Base-by-base conservation (phyloP, 1,139 yeast species). In the Candida sojae region DNA sequence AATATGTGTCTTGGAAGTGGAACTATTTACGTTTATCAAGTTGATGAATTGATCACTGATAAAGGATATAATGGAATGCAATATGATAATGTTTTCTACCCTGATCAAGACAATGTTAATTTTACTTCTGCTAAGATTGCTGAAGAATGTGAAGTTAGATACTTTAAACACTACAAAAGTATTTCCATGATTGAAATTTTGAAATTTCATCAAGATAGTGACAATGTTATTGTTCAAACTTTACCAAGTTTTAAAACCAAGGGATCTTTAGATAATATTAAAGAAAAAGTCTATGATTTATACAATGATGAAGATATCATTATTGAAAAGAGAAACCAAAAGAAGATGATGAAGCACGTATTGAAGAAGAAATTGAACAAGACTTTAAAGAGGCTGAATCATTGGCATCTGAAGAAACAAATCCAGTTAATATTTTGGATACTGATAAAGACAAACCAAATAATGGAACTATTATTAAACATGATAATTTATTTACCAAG, bases 331-430 rank as follows among this genome's bases (percentile, higher is more conserved):
- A 45, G 44, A 36, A 50, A 45, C 29, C 39, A 48, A 11, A 47
- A 10, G 57, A 49, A 4, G 61, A 53, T 11, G 54, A 54, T n/a
- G 53, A 53, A 33, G 58, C 55, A 23, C 47, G 53, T 33, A 48
- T 64, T n/a, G 53, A 58, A 42, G 64, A 58, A 29, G 74, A 71
- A 52, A 63, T 71, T 31, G 73, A 66, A 49, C 59, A 60, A 25
- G 77, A 71, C 44, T 63, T 73, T 52, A 57, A 58, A 41, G 62
- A 59, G 6, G 76, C 75, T 13, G 70, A 70, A 50, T 57, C 70
- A 9, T 59, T 68, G 46, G 60, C 69, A 43, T 61, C 67, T 11
- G 61, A 62, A 48, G 70, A 67, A 47, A 63, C 59, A 42, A 52
- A 57, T 17, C 48, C 50, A 32, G 68, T 66, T 10, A 54, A 59